Evolutionary conservation across 148 eudicot species (phyloP), one percentile per base, ranked within the genome.

Genomic region (Cornus suecica): DNA sequence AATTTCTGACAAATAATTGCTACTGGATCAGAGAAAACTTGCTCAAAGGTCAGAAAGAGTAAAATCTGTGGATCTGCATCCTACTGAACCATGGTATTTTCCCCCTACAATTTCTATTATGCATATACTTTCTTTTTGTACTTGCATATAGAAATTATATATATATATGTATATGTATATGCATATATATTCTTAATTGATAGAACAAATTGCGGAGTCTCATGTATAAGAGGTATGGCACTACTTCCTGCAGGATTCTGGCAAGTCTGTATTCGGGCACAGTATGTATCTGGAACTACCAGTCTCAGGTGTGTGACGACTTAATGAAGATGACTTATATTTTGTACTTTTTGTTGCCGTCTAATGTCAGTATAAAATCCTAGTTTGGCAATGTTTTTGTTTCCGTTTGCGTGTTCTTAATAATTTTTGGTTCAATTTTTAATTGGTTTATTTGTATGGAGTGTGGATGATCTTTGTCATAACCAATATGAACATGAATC

Each of bases 61-160:
- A 10, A 92, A 92, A 67, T 92, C 90, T 3, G 88, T 92, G 65
- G 94, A 92, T 84, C 79, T 89, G 48, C 97, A 92, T 77, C 94
- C 97, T 0, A 78, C 86, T 1, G 85, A 92, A 74, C 94, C 94
- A 86, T 90, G 94, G 97, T 90, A 83, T 65, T 28, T 30, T 48
- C 31, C 3, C 25, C 6, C n/a, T n/a, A 1, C 42, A 8, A 37
- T 1, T 37, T 37, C 42, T 8, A 6, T 37, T 37, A 37, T 6
- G 42, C 9, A 8, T 48, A 20, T 20, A 52, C 18, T 0, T 14
- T 20, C 18, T 52, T 4, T 52, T 52, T 52, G 22, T 1, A 52
- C 58, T 14, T 52, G 18, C 58, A 52, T n/a, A n/a, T n/a, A n/a
- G n/a, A n/a, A n/a, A n/a, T n/a, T n/a, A n/a, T n/a, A n/a, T n/a